Conservation (phyloP, 768 basidiomycete genomes). For the Albatrellus ellisii region DNA sequence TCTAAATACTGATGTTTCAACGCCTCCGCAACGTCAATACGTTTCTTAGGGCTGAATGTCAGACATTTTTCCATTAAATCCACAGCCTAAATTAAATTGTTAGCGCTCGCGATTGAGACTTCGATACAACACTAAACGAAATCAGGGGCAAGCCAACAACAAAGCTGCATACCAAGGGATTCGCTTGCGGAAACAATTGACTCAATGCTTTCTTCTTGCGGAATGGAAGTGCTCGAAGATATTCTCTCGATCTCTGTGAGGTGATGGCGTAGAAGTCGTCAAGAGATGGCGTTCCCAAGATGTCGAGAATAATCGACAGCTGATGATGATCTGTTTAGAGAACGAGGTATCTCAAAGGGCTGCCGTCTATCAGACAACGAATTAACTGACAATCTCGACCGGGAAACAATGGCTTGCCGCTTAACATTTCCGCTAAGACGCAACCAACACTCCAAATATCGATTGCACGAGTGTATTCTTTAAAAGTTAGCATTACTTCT, state of each 20-base stretch:
- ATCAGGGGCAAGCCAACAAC: too few species aligned
- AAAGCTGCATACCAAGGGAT: slow-evolving; percentile 47
- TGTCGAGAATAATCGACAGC: slow-evolving; percentile 82
- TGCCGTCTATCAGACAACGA: background rate
- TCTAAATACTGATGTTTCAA: slow-evolving; percentile 83
- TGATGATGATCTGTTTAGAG: slow-evolving; percentile 75
- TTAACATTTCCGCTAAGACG: slow-evolving; percentile 83
- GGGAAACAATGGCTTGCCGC: slow-evolving; percentile 87
- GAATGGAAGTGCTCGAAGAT: slow-evolving; percentile 82
- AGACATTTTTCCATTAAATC: slow-evolving; percentile 73
- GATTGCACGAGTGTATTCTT: slow-evolving; percentile 83
- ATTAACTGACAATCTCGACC: slow-evolving; percentile 73
- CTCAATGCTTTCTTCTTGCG: slow-evolving; percentile 64
- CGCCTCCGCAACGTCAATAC: slow-evolving; percentile 82
- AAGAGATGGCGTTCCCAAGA: slow-evolving; percentile 82
- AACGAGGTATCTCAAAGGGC: background rate
- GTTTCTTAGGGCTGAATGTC: slow-evolving; percentile 75
- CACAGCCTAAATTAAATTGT: slow-evolving; percentile 32
- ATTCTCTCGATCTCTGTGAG: slow-evolving; percentile 67
- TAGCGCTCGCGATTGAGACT: background rate
- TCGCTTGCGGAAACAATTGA: slow-evolving; percentile 63
- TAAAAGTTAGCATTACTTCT: slow-evolving; percentile 97
- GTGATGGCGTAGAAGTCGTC: slow-evolving; percentile 95
- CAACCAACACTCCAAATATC: slow-evolving; percentile 85
- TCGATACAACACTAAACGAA: background rate